phyloP scores from a whole-genome alignment of 129 eudicot genomes.

The Flaveria brownii region DNA sequence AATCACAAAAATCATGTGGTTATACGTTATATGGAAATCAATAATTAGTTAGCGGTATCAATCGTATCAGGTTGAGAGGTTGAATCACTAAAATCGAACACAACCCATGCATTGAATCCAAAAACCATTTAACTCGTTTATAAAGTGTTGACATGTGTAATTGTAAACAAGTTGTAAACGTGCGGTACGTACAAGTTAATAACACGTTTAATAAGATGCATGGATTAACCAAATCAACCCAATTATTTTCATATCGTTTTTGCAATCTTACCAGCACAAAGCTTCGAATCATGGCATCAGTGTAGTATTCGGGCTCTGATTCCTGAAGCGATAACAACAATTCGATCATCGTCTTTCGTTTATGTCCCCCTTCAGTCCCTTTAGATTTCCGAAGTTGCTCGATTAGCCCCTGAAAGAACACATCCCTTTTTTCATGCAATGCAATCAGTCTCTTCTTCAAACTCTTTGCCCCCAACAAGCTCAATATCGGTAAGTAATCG shows the following conservation, averaged over 20 bases:
- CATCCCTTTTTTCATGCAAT: constrained; percentile 43
- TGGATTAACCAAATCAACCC: too few relatives aligned
- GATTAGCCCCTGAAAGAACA: constrained; percentile 46
- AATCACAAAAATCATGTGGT: neutral
- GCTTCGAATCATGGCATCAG: constrained; percentile 46
- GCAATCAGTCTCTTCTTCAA: constrained; percentile 34
- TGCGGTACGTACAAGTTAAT: too few relatives aligned
- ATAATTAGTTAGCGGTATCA: too few relatives aligned
- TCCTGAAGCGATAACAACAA: constrained; percentile 51
- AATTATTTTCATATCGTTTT: too few relatives aligned
- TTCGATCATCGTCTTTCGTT: constrained; percentile 50
- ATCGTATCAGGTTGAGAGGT: too few relatives aligned
- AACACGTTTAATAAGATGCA: too few relatives aligned
- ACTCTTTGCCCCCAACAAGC: constrained; percentile 33
- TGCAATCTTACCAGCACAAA: constrained; percentile 47
- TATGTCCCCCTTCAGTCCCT: constrained; percentile 4
- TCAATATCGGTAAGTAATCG: constrained; percentile 59
- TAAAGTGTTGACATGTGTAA: too few relatives aligned
- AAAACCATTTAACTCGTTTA: too few relatives aligned
- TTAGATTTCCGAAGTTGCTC: constrained; percentile 32
- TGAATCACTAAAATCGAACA: too few relatives aligned
- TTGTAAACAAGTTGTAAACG: too few relatives aligned
- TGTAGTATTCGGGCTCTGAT: constrained; percentile 54
- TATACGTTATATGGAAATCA: neutral
- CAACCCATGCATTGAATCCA: too few relatives aligned